phyloP scores from a whole-genome alignment of 495 filamentous ascomycete genomes.

The Penicillium tannophilum region DNA sequence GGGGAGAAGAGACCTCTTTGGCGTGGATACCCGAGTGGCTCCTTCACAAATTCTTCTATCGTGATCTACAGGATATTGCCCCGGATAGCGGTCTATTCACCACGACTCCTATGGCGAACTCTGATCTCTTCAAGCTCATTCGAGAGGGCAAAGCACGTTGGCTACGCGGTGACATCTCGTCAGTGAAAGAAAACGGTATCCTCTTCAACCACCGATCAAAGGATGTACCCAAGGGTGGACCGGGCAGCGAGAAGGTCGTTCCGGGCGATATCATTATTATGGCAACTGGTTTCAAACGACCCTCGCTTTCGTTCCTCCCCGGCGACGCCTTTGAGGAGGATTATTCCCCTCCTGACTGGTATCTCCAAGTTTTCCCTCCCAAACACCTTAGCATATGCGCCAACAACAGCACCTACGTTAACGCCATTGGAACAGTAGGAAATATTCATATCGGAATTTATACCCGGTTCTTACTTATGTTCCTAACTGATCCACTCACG shows the following conservation, averaged over 20 bases:
- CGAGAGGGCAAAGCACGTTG: slow-evolving; percentile 73
- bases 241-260: slow-evolving; percentile 63
- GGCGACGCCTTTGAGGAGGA: slow-evolving; percentile 67
- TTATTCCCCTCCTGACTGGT: slow-evolving; percentile 82
- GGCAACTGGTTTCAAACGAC: slow-evolving; percentile 80
- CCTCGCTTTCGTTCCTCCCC: slow-evolving; percentile 72
- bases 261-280: slow-evolving; percentile 77
- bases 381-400: slow-evolving; percentile 62
- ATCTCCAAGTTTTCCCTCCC: slow-evolving; percentile 75
- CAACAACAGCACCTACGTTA: slow-evolving; percentile 84
- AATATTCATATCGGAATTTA: slow-evolving; percentile 92
- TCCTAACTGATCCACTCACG: slow-evolving; percentile 76
- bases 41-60: slow-evolving; percentile 79
- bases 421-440: slow-evolving; percentile 76
- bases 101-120: slow-evolving; percentile 83
- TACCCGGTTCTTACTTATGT: slow-evolving; percentile 82
- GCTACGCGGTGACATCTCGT: slow-evolving; percentile 76
- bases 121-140: slow-evolving; percentile 74
- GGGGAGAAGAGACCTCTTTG: slow-evolving; percentile 72
- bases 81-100: slow-evolving; percentile 73
- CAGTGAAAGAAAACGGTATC: slow-evolving; percentile 65
- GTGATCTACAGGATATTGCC: slow-evolving; percentile 76
- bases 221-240: slow-evolving; percentile 72
- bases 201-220: slow-evolving; percentile 68
- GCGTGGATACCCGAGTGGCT: slow-evolving; percentile 78